Conservation (phyloP, 768 basidiomycete genomes). For the Tricholoma saponaceum region DNA sequence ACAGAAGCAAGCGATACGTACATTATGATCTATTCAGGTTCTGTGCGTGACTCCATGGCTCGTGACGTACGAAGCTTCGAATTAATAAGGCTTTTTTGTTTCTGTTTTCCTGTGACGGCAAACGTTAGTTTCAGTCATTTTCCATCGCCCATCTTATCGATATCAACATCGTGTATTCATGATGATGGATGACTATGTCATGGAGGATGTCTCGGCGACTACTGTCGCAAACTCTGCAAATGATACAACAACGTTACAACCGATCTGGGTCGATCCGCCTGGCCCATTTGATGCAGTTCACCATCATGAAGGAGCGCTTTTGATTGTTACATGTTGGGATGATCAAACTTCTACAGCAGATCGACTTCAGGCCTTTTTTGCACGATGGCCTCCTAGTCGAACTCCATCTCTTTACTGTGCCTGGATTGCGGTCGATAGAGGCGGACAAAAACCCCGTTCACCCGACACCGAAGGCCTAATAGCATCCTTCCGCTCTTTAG, state of each 20-base stretch:
- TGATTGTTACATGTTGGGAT: constrained; percentile 21
- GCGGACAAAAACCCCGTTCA: constrained; percentile 5
- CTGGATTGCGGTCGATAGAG: constrained; percentile 32
- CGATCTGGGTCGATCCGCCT: constrained; percentile 8
- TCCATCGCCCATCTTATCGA: neutral
- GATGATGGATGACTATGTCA: constrained; percentile 12
- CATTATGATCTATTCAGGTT: neutral
- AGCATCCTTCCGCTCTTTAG: constrained; percentile 17
- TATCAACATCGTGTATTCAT: neutral
- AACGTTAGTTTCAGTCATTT: neutral
- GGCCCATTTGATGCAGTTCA: constrained; percentile 9
- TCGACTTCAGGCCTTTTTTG: constrained; percentile 23
- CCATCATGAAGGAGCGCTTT: constrained; percentile 7
- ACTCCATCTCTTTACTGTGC: constrained; percentile 26
- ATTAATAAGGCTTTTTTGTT: no score
- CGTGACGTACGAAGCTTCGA: neutral
- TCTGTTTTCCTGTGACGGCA: neutral
- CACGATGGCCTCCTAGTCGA: constrained; percentile 35
- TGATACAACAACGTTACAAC: neutral
- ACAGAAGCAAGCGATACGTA: neutral
- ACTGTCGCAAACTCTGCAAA: neutral
- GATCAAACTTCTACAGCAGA: constrained; percentile 19
- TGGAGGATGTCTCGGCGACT: constrained; percentile 5
- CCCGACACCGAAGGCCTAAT: constrained; percentile 15
- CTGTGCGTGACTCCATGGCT: neutral